Base-by-base conservation (phyloP, 352 stramenopile species). In the Phytophthora rubi region DNA sequence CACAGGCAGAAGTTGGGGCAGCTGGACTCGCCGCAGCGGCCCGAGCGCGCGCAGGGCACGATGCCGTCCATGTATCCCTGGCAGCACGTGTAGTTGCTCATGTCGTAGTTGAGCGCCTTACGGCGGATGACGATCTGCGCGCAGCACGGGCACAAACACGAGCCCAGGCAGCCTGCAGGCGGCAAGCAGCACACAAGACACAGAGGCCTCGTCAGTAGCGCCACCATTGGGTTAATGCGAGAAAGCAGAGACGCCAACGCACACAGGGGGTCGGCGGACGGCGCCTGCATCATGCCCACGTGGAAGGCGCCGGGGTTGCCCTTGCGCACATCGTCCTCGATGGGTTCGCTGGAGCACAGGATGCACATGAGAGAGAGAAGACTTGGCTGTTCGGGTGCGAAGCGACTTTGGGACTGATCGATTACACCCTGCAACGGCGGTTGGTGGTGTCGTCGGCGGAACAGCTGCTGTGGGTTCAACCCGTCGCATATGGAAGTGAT, bases 11-110 rank as follows among this genome's bases (percentile, higher is more conserved):
- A 48, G 59, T 95, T 89, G 44, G 95, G 95, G 63, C 92, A 98
- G 23, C 71, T 86, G 10, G 81, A 75, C 73, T 98, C 95, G 39
- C 94, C 88, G 59, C 93, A 91, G 12, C 89, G 70, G 3, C 95
- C 95, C 2, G 92, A 88, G 62, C 92, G 80, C 35, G 90, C 60
- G 71, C 94, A 97, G 42, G 88, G 96, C 62, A 97, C 92, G 23
- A 96, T 82, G 61, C 86, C 85, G 53, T 96, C 90, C 78, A 98
- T 97, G 76, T 98, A 97, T 9, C 92, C 90, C 76, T 98, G 94
- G 74, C 94, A 98, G 77, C 93, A 98, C 52, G 73, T 81, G 77
- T 98, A 98, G 52, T 98, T 97, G 54, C 65, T 82, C 95, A 97
- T 98, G 65, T 97, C 93, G 23, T 87, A 84, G 72, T 97, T 94